phyloP scores from a whole-genome alignment of 2,329 filamentous ascomycete species.

The Verticillium nonalfalfae region DNA sequence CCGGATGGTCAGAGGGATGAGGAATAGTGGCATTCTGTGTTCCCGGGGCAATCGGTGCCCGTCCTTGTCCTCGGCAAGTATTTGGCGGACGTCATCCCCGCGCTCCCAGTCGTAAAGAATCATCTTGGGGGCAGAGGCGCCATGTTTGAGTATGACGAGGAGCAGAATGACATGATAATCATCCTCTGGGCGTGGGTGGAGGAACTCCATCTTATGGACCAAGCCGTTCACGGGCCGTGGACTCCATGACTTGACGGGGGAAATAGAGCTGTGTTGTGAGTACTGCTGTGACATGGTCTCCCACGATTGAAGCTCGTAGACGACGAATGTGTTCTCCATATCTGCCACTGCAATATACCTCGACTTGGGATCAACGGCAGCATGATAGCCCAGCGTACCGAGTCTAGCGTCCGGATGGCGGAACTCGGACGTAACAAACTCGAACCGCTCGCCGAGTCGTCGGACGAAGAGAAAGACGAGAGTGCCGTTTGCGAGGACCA shows the following conservation, averaged over 20 bases:
- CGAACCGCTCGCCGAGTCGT: slow-evolving; percentile 33
- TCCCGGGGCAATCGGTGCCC: slow-evolving; percentile 45
- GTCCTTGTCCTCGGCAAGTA: slow-evolving; percentile 38
- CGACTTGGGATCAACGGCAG: slow-evolving; percentile 74
- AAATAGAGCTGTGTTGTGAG: slow-evolving; percentile 33
- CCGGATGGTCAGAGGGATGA: slow-evolving; percentile 67
- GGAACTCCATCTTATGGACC: slow-evolving; percentile 83
- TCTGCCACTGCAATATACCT: slow-evolving; percentile 64
- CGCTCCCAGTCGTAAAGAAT: slow-evolving; percentile 56
- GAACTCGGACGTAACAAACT: slow-evolving; percentile 56
- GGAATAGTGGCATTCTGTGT: slow-evolving; percentile 56
- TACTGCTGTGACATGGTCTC: slow-evolving; percentile 44
- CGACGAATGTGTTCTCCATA: slow-evolving; percentile 60
- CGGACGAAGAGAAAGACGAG: slow-evolving; percentile 71
- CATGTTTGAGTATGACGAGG: slow-evolving; percentile 47
- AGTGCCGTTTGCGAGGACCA: slow-evolving; percentile 68
- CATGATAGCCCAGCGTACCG: slow-evolving; percentile 55
- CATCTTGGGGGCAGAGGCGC: slow-evolving; percentile 38
- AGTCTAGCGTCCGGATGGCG: slow-evolving; percentile 48
- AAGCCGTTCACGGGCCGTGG: slow-evolving; percentile 54
- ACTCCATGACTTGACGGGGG: slow-evolving; percentile 47
- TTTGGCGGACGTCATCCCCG: slow-evolving; percentile 37
- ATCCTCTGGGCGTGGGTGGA: slow-evolving; percentile 63
- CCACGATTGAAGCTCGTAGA: slow-evolving; percentile 63
- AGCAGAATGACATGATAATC: slow-evolving; percentile 70